These are phyloP conservation scores for Thermomyces lanuginosus DNA, from an alignment of 2,329 filamentous ascomycete genomes.

Conservation along the genomic window DNA sequence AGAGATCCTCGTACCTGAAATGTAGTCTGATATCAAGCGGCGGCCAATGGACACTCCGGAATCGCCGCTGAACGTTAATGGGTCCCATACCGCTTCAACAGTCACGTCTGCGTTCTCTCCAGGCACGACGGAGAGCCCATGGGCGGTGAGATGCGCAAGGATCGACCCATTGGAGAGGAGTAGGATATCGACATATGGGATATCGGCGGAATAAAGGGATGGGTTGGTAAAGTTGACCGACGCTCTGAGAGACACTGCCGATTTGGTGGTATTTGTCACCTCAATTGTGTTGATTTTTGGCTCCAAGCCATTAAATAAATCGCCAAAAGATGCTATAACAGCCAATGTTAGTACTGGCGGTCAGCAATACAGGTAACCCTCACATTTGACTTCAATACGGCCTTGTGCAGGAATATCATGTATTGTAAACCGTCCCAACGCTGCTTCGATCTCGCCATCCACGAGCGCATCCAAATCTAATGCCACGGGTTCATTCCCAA, in stretches of 20 bases:
- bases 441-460: slow-evolving; percentile 66
- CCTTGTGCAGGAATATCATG: slow-evolving; percentile 73
- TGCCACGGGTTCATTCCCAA: slow-evolving; percentile 51
- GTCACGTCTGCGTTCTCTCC: slow-evolving; percentile 57
- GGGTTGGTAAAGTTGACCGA: slow-evolving; percentile 77
- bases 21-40: slow-evolving; percentile 65
- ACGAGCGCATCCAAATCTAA: slow-evolving; percentile 65
- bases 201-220: slow-evolving; percentile 62
- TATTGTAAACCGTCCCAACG: slow-evolving; percentile 63
- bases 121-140: slow-evolving; percentile 44
- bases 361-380: slow-evolving; percentile 12
- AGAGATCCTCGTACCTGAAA: slow-evolving; percentile 45
- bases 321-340: slow-evolving; percentile 41
- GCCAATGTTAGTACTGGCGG: slow-evolving; percentile 3
- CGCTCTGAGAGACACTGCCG: slow-evolving; percentile 55
- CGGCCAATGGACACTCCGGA: slow-evolving; percentile 46
- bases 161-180: slow-evolving; percentile 56
- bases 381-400: slow-evolving; percentile 82
- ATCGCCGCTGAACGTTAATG: slow-evolving; percentile 44
- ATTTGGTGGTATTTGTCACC: slow-evolving; percentile 55
- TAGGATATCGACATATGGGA: slow-evolving; percentile 69
- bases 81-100: slow-evolving; percentile 60
- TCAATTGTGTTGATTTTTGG: slow-evolving; percentile 56
- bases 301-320: slow-evolving; percentile 34
- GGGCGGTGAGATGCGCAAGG: slow-evolving; percentile 57